Conservation (phyloP, 2,329 filamentous ascomycete genomes). For the Pseudopyricularia javanii region DNA sequence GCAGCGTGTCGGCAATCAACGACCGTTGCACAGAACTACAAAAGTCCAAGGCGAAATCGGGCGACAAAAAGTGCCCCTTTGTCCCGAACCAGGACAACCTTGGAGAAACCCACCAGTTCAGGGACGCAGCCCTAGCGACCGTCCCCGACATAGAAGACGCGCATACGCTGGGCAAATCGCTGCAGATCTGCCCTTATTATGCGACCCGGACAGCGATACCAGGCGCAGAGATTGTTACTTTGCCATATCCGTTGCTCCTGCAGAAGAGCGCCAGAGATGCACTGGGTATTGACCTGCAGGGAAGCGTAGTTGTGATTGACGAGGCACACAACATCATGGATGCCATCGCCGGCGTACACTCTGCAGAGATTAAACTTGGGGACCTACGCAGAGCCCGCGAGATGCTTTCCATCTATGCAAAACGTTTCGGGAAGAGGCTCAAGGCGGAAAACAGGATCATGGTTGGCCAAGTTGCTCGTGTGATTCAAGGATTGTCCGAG, state of each 20-base stretch:
- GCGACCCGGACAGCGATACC: constrained; percentile 79
- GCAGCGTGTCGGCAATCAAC: constrained; percentile 71
- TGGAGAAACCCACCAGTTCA: constrained; percentile 62
- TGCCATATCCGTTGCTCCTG: constrained; percentile 83
- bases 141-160: constrained; percentile 92
- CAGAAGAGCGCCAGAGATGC: constrained; percentile 82
- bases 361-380: constrained; percentile 58
- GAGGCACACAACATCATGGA: constrained; percentile 98
- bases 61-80: constrained; percentile 61
- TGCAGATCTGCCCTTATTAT: constrained; percentile 89
- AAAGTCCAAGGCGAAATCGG: constrained; percentile 50
- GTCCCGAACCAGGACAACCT: constrained; percentile 69
- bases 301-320: constrained; percentile 88
- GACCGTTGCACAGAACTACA: constrained; percentile 87
- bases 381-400: constrained; percentile 62
- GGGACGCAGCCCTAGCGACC: constrained; percentile 71
- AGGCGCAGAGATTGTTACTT: constrained; percentile 75
- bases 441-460: constrained; percentile 89
- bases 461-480: constrained; percentile 72
- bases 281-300: constrained; percentile 71
- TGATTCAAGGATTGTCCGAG: constrained; percentile 65
- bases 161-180: constrained; percentile 59
- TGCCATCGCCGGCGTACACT: constrained; percentile 78
- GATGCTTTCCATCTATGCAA: constrained; percentile 72
- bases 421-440: constrained; percentile 75